Conservation (phyloP, 495 filamentous ascomycete species). For the Lasiosphaeris hirsuta region DNA sequence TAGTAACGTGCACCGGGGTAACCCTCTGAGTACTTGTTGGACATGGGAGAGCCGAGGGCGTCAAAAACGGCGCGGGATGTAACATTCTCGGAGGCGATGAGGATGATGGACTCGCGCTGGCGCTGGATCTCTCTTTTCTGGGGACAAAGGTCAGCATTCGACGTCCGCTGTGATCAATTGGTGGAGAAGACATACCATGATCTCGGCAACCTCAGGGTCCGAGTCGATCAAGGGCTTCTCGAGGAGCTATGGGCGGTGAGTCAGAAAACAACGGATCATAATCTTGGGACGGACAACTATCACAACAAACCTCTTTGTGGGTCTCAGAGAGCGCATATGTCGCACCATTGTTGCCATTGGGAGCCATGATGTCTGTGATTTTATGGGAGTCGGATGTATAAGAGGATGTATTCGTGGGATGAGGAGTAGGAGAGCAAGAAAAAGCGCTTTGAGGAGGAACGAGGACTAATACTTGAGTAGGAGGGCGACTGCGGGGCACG, state of each 20-base stretch:
- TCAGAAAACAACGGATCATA: conserved; percentile 35
- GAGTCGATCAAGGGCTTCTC: conserved; percentile 78
- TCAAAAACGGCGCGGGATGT: conserved; percentile 87
- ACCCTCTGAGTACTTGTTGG: conserved; percentile 99
- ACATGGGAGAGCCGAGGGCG: conserved; percentile 86
- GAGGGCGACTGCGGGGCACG: conserved; percentile 4
- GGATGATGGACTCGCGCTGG: conserved; percentile 95
- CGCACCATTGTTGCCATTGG: conserved; percentile 29
- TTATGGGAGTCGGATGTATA: conserved; percentile 9
- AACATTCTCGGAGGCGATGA: conserved; percentile 94
- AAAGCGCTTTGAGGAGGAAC: conserved; percentile 5
- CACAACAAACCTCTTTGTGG: conserved; percentile 81
- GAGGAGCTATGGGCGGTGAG: conserved; percentile 69
- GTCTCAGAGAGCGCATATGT: conserved; percentile 83
- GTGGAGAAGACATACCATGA: conserved; percentile 67
- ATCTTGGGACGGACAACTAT: conserved; percentile 2
- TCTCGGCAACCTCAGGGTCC: conserved; percentile 87
- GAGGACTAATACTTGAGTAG: conserved; percentile 7
- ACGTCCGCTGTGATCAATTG: not conserved
- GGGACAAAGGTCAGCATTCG: conserved; percentile 7
- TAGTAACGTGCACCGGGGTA: conserved; percentile 99
- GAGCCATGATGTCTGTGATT: conserved; percentile 33
- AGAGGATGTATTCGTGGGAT: not conserved
- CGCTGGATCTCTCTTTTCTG: conserved; percentile 93
- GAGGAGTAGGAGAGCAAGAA: not conserved